These are phyloP conservation scores for Colletotrichum sidae DNA, from an alignment of 2,329 filamentous ascomycete species.

Conservation along the genomic window DNA sequence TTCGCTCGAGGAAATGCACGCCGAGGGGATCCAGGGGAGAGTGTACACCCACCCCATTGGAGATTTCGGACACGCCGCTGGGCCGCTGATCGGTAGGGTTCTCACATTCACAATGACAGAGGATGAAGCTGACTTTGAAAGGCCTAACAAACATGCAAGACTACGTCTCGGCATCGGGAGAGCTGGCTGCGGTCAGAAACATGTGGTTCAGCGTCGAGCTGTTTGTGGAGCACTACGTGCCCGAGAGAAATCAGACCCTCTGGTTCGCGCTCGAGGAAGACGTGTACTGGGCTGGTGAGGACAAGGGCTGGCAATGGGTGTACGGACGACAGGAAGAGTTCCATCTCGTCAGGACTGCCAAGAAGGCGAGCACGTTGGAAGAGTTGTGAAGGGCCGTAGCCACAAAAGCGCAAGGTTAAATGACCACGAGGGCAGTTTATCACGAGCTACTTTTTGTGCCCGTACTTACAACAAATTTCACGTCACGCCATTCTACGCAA, in stretches of 20 bases:
- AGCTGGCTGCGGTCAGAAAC: conserved; percentile 56
- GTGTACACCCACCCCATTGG: conserved; percentile 63
- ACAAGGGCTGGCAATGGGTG: conserved; percentile 59
- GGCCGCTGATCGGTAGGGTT: conserved; percentile 57
- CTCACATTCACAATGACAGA: not conserved
- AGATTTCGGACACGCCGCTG: conserved; percentile 63
- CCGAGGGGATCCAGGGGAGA: conserved; percentile 57
- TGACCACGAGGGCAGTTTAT: conserved; percentile 25
- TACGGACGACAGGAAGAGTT: conserved; percentile 60
- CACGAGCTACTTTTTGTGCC: conserved; percentile 29
- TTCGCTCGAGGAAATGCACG: conserved; percentile 52
- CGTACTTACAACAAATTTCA: conserved; percentile 29
- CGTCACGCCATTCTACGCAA: conserved; percentile 1
- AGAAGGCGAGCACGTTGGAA: conserved; percentile 10
- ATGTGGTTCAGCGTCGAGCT: conserved; percentile 65
- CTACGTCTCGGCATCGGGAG: conserved; percentile 58
- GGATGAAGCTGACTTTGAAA: conserved; percentile 36
- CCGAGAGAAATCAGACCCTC: conserved; percentile 56
- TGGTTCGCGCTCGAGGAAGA: conserved; percentile 63
- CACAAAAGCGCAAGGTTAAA: not conserved
- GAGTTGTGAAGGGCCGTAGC: conserved; percentile 10
- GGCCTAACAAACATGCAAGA: conserved; percentile 64
- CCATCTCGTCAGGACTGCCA: conserved; percentile 47
- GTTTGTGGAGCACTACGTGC: conserved; percentile 59
- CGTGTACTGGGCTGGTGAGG: conserved; percentile 57